Base-by-base conservation (phyloP, 2,329 filamentous ascomycete genomes). In the Curvularia eragrostidis region DNA sequence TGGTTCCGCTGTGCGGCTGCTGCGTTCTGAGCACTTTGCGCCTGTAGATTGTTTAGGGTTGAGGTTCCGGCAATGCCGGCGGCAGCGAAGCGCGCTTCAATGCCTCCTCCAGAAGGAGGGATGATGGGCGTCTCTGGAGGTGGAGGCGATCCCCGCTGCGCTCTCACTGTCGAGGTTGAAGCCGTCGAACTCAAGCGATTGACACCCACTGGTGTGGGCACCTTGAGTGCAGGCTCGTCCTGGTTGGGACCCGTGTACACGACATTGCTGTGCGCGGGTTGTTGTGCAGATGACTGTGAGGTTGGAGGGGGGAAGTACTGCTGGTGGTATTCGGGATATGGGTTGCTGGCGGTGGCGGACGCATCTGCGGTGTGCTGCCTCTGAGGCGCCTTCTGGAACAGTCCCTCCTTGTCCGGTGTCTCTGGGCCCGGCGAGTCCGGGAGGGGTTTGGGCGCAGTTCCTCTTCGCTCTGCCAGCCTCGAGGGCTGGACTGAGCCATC, bases 81-180 rank as follows among this genome's bases (percentile, higher is more conserved):
- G 3, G 93, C 92, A 2, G 93, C 93, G 82, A 96, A 97, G 54
- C 93, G 87, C 49, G 92, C 91, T 75, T 97, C 93, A 67, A 97
- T 97, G 54, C 91, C 91, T 39, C 90, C 91, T 52, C 87, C 87
- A 2, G 89, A 87, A n/a, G 87, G 82, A 52, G 90, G 91, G 39
- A 89, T 90, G 28, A 90, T 85, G 30, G 95, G 92, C 0, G 95
- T 98, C 75, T 98, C 94, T 8, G 95, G 95, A 1, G 95, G 95
- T 4, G 95, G 94, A 5, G 95, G 95, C 26, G 94, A 98, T 42
- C 95, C 95, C 67, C 95, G 86, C 71, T 91, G 93, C 19, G 95
- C 95, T 64, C 91, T 88, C 2, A 94, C 97, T 0, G 95, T 99
- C 2, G 93, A 96, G 12, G 89, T 96, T 0, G 95, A 98, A 13